These are phyloP conservation scores for Bimuria novae-zelandiae DNA, from an alignment of 2,329 filamentous ascomycete species.

Conservation along the genomic window DNA sequence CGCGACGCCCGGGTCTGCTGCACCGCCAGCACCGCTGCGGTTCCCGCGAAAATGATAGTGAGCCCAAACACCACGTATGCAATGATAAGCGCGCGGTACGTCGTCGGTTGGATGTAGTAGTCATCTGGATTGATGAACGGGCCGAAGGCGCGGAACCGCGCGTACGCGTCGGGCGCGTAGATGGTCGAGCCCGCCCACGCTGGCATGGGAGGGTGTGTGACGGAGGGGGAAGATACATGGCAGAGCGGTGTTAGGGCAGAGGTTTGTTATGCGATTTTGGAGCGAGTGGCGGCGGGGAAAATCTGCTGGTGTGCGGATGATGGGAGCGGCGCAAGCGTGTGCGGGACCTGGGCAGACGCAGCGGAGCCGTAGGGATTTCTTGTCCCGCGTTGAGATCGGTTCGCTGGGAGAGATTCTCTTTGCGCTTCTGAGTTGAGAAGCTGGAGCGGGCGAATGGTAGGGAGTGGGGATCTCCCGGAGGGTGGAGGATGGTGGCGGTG, in stretches of 20 bases:
- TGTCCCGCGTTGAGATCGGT: neutral
- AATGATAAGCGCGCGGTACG: conserved; percentile 20
- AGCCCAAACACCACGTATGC: conserved; percentile 26
- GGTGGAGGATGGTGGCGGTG: neutral
- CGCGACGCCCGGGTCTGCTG: conserved; percentile 29
- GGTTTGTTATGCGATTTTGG: neutral
- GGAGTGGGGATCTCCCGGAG: neutral
- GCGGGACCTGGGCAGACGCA: too few relatives aligned
- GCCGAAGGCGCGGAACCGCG: neutral
- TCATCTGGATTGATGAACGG: neutral
- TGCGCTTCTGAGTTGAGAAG: neutral
- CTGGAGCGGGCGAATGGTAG: neutral
- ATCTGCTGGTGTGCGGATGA: neutral
- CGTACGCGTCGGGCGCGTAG: neutral
- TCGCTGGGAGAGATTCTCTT: too few relatives aligned
- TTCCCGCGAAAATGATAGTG: conserved; percentile 23
- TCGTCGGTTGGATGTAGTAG: neutral
- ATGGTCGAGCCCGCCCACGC: neutral
- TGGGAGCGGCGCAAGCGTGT: neutral
- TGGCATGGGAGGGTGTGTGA: neutral
- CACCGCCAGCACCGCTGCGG: conserved; percentile 37
- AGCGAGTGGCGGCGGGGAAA: neutral
- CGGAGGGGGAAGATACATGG: neutral
- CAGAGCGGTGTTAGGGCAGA: neutral
- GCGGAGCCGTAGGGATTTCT: too few relatives aligned